Evolutionary conservation across 176 grass and related monocot species (phyloP).

Genomic region (Sorghum bicolor): Sorghum_bicolor_NCBIv3 NC_012870.2:73103001-73103500

Average conservation of each 20-base stretch:
- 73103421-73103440: neutral
- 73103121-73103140: neutral
- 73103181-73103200: no score
- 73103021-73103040: neutral
- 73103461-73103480: neutral
- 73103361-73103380: no score
- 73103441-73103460: neutral
- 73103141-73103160: neutral
- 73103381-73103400: no score
- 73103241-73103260: no score
- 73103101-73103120: neutral
- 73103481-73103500: neutral
- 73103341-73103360: no score
- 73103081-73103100: neutral
- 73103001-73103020: neutral
- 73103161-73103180: no score
- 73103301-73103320: no score
- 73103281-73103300: no score
- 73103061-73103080: neutral
- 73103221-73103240: no score
- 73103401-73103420: neutral
- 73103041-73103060: constrained; percentile 19
- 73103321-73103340: no score
- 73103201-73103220: no score
- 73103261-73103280: no score